phyloP scores from a whole-genome alignment of 352 stramenopile species.

The Globisporangium cylindrosporum region DNA sequence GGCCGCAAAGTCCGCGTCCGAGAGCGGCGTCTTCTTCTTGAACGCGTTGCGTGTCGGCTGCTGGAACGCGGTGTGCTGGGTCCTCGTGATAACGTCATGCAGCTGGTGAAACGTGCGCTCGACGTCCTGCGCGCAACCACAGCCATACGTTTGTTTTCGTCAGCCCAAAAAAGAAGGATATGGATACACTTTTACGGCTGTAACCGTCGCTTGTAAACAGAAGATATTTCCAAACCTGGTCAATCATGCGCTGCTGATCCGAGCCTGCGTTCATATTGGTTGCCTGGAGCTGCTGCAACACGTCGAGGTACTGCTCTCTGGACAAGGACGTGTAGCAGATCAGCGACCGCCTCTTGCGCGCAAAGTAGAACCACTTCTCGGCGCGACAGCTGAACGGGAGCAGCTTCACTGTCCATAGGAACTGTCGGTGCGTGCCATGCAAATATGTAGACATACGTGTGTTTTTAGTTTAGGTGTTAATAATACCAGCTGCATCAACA shows the following conservation, averaged over 20 bases:
- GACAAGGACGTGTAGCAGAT: conserved; percentile 29
- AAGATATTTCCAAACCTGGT: conserved; percentile 19
- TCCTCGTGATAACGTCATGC: conserved; percentile 13
- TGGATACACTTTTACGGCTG: not conserved
- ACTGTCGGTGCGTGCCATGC: conserved; percentile 6
- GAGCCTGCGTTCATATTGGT: conserved; percentile 17
- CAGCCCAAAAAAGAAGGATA: not conserved
- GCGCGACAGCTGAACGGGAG: conserved; percentile 41
- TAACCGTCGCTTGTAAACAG: not conserved
- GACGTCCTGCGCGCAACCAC: conserved; percentile 29
- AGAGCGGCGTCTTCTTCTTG: conserved; percentile 27
- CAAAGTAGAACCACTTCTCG: conserved; percentile 50
- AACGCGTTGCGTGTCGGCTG: conserved; percentile 11
- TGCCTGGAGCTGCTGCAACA: conserved; percentile 22
- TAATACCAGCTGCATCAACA: not conserved
- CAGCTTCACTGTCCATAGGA: conserved; percentile 49
- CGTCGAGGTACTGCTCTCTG: conserved; percentile 33
- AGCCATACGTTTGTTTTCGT: not conserved
- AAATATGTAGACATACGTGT: not conserved
- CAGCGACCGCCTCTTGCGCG: conserved; percentile 32
- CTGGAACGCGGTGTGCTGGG: conserved; percentile 6
- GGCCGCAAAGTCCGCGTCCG: conserved; percentile 26
- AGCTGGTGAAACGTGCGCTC: conserved; percentile 47
- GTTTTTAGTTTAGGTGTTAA: not conserved
- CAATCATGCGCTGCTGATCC: conserved; percentile 40